These are phyloP conservation scores for Verbena officinalis DNA, from an alignment of 257 asterid species.

Conservation along the genomic window DNA sequence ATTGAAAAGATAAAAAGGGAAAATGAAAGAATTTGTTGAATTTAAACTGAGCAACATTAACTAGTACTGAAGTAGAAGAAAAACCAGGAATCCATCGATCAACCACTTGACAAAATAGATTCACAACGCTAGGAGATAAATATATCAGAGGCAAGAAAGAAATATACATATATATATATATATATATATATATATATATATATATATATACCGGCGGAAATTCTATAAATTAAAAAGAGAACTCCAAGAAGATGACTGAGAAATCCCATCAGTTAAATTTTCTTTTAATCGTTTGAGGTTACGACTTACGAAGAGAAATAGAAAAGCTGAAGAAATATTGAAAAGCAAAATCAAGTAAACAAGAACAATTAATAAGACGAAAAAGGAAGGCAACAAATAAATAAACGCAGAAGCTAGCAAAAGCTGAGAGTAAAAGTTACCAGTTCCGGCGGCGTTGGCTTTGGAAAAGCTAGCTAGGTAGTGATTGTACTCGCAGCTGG, in stretches of 20 bases:
- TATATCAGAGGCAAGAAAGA: slow-evolving; percentile 1
- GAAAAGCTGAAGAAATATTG: too few relatives aligned
- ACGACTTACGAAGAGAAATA: not conserved
- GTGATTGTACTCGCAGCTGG: not conserved
- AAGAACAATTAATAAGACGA: not conserved
- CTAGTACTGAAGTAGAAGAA: slow-evolving; percentile 6
- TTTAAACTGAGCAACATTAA: not conserved
- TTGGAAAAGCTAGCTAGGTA: too few relatives aligned
- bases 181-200: not conserved
- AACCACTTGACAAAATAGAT: too few relatives aligned
- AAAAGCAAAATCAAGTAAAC: too few relatives aligned
- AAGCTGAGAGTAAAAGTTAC: slow-evolving; percentile 26
- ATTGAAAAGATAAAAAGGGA: not conserved
- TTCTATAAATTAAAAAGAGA: slow-evolving; percentile 11
- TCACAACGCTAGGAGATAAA: slow-evolving; percentile 30
- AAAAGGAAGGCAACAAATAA: not conserved
- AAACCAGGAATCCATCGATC: slow-evolving; percentile 24
- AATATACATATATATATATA: not conserved
- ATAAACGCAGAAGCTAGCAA: too few relatives aligned
- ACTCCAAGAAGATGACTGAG: slow-evolving; percentile 16
- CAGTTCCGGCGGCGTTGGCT: slow-evolving; percentile 15
- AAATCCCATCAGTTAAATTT: slow-evolving; percentile 4
- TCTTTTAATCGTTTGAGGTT: not conserved
- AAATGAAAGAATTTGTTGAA: slow-evolving; percentile 10
- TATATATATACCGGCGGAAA: slow-evolving; percentile 15